Conservation (phyloP, 768 basidiomycete genomes). For the Erythrobasidium yunnanense region DNA sequence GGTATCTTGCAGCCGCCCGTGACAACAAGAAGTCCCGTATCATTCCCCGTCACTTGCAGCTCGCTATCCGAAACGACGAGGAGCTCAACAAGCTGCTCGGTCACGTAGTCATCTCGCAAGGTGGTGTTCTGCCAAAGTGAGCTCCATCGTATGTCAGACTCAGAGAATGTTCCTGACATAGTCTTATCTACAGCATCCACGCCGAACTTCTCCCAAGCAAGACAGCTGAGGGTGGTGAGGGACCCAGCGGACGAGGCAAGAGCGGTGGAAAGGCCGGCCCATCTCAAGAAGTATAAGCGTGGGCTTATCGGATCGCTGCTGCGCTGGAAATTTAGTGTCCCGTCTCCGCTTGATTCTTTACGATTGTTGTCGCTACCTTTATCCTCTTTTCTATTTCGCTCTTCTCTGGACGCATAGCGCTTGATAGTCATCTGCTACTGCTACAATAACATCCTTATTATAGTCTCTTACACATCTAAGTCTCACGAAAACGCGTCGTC, state of each 20-base stretch:
- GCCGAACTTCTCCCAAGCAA: slow-evolving; percentile 27
- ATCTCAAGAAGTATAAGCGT: slow-evolving; percentile 20
- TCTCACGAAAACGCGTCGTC: no score
- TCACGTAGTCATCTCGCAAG: slow-evolving; percentile 77
- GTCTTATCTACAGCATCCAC: slow-evolving; percentile 19
- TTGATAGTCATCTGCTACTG: background rate
- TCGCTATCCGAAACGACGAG: slow-evolving; percentile 58
- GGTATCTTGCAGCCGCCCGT: slow-evolving; percentile 47
- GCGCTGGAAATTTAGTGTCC: background rate
- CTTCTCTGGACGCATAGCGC: background rate
- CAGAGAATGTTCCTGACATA: background rate
- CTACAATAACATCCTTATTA: no score
- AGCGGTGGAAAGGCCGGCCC: slow-evolving; percentile 9
- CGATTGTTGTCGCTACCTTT: background rate
- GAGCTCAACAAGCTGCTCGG: slow-evolving; percentile 62
- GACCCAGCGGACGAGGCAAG: background rate
- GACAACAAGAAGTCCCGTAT: slow-evolving; percentile 92
- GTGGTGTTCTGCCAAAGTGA: slow-evolving; percentile 65
- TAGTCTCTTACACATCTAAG: no score
- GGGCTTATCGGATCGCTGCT: background rate
- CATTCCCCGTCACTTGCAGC: slow-evolving; percentile 80
- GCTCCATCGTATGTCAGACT: background rate
- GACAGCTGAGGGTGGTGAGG: slow-evolving; percentile 10
- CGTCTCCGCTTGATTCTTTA: background rate
- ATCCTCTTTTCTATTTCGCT: background rate